A percentile compares a stretch with the other conserved stretches of the same genome.
phyloP scores from a whole-genome alignment of 2,329 filamentous ascomycete species.

The Penicillium sp. region DNA sequence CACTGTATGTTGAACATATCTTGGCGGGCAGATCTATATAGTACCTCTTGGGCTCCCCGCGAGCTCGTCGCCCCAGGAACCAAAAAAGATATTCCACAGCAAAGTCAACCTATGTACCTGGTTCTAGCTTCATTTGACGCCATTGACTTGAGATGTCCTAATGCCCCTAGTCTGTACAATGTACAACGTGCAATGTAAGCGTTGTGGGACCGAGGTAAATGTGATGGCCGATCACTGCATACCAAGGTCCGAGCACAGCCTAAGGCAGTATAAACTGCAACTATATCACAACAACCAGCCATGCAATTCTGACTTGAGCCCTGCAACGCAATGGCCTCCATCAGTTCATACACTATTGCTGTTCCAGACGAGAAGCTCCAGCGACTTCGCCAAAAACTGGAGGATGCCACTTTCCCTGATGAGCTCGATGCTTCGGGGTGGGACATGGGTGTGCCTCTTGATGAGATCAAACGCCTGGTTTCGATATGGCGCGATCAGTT shows the following conservation, averaged over 20 bases:
- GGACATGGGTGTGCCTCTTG: slow-evolving; percentile 62
- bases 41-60: too few species aligned
- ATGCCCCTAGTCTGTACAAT: too few species aligned
- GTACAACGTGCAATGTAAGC: neutral
- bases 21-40: too few species aligned
- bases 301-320: neutral
- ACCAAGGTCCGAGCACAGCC: slow-evolving; percentile 1
- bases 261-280: neutral
- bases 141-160: neutral
- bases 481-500: slow-evolving; percentile 59
- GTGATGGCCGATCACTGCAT: neutral
- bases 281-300: neutral
- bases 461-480: slow-evolving; percentile 58
- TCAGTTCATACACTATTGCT: slow-evolving; percentile 50
- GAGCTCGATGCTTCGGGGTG: slow-evolving; percentile 56
- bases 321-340: slow-evolving; percentile 11
- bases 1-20: too few species aligned
- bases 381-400: slow-evolving; percentile 59
- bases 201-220: slow-evolving; percentile 3
- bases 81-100: too few species aligned
- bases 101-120: neutral
- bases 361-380: slow-evolving; percentile 56
- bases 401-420: slow-evolving; percentile 57
- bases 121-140: neutral
- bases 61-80: too few species aligned